These are phyloP conservation scores for Paramecium caudatum DNA, from an alignment of 73 alveolate genomes.

Conservation along the genomic window DNA sequence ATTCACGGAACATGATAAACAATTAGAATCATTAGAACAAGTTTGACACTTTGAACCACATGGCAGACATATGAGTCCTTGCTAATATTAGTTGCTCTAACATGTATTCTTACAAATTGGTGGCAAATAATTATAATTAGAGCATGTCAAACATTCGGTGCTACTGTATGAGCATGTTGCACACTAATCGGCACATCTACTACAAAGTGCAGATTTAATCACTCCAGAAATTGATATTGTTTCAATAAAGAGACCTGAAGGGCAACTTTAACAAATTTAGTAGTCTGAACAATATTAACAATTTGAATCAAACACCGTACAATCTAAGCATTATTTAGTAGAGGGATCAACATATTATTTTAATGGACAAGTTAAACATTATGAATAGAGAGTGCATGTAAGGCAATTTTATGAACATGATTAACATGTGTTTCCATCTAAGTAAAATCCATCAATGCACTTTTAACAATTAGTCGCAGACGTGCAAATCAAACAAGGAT, in stretches of 20 bases:
- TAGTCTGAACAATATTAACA: neutral
- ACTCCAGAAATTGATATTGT: neutral
- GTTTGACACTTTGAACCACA: neutral
- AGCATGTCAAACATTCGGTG: neutral
- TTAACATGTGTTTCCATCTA: neutral
- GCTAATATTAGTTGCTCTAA: neutral
- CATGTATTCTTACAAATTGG: neutral
- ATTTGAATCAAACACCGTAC: neutral
- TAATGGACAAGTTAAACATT: neutral
- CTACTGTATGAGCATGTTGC: neutral
- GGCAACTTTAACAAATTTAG: neutral
- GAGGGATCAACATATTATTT: neutral
- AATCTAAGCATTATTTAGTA: neutral
- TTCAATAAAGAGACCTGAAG: neutral
- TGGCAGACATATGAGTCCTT: neutral
- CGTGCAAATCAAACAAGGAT: too few relatives aligned
- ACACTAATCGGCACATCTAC: neutral
- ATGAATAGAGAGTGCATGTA: neutral
- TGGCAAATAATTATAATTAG: neutral
- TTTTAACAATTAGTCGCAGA: too few relatives aligned
- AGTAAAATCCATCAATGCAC: too few relatives aligned
- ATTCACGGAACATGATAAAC: constrained; percentile 1
- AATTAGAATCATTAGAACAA: neutral
- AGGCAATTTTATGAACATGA: neutral
- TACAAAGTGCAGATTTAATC: neutral